A percentile compares a stretch with the other conserved stretches of the same genome.
phyloP scores from a whole-genome alignment of 495 filamentous ascomycete genomes.

The Aspergillus cavernicola region DNA sequence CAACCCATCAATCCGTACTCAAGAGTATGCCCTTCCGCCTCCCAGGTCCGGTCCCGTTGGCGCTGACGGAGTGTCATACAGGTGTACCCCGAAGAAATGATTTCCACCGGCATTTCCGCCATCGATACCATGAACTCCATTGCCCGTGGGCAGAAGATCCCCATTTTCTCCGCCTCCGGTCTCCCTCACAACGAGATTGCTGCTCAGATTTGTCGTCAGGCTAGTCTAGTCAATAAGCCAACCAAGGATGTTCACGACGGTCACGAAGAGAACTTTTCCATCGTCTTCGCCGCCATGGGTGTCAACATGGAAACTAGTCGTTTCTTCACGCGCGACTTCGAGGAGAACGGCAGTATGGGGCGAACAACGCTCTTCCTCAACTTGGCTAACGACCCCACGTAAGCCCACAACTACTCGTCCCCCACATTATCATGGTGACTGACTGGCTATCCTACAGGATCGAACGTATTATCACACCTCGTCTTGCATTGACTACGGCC shows the following conservation, averaged over 20 bases:
- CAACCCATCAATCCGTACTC: constrained; percentile 99
- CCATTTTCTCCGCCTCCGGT: constrained; percentile 98
- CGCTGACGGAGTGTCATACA: constrained; percentile 32
- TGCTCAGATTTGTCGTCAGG: constrained; percentile 95
- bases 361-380: constrained; percentile 97
- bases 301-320: constrained; percentile 98
- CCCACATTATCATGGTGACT: background rate
- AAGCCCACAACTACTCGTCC: constrained; percentile 26
- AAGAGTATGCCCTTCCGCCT: constrained; percentile 54
- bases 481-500: constrained; percentile 95
- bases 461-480: constrained; percentile 99
- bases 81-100: constrained; percentile 99
- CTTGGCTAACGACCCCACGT: constrained; percentile 98
- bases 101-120: constrained; percentile 97
- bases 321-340: constrained; percentile 98
- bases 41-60: background rate
- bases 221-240: constrained; percentile 80
- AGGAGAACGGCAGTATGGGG: constrained; percentile 98
- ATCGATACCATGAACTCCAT: constrained; percentile 99
- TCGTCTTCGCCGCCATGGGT: constrained; percentile 99
- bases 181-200: constrained; percentile 99
- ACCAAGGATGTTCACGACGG: constrained; percentile 95
- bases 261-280: constrained; percentile 99
- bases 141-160: constrained; percentile 98
- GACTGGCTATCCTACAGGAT: constrained; percentile 53